Conservation (phyloP, 1,284 basidiomycete genomes). For the Ustilago lituana region DNA sequence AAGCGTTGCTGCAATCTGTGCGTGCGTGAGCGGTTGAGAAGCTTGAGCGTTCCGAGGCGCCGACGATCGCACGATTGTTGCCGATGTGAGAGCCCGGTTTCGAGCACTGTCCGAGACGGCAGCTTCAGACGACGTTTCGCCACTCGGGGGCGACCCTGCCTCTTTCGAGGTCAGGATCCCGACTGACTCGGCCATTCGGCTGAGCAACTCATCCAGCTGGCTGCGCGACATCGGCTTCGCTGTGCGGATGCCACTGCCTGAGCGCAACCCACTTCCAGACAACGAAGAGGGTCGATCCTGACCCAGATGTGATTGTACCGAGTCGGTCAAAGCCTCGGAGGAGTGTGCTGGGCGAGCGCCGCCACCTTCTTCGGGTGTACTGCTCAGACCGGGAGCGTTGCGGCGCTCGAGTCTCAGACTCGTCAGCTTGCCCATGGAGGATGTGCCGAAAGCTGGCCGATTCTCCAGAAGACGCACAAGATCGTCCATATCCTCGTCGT, state of each 20-base stretch:
- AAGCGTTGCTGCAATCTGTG: slow-evolving; percentile 13
- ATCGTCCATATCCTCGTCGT: slow-evolving; percentile 58
- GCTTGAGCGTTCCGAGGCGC: neutral
- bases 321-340: slow-evolving; percentile 24
- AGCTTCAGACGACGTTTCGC: slow-evolving; percentile 12
- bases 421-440: slow-evolving; percentile 26
- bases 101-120: slow-evolving; percentile 1
- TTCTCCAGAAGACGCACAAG: slow-evolving; percentile 52
- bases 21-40: slow-evolving; percentile 7
- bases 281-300: slow-evolving; percentile 22
- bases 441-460: slow-evolving; percentile 30
- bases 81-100: neutral
- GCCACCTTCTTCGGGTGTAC: slow-evolving; percentile 32
- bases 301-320: slow-evolving; percentile 25
- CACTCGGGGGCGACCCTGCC: slow-evolving; percentile 11
- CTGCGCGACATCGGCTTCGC: slow-evolving; percentile 44
- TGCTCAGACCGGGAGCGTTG: slow-evolving; percentile 28
- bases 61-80: neutral
- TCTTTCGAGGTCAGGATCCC: slow-evolving; percentile 27
- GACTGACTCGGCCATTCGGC: slow-evolving; percentile 53
- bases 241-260: slow-evolving; percentile 21
- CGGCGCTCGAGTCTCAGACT: slow-evolving; percentile 26
- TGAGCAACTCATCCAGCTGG: slow-evolving; percentile 57
- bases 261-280: slow-evolving; percentile 25
- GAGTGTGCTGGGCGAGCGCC: neutral